Conservation (phyloP, 2,329 filamentous ascomycete genomes). For the Plenodomus biglobosus region DNA sequence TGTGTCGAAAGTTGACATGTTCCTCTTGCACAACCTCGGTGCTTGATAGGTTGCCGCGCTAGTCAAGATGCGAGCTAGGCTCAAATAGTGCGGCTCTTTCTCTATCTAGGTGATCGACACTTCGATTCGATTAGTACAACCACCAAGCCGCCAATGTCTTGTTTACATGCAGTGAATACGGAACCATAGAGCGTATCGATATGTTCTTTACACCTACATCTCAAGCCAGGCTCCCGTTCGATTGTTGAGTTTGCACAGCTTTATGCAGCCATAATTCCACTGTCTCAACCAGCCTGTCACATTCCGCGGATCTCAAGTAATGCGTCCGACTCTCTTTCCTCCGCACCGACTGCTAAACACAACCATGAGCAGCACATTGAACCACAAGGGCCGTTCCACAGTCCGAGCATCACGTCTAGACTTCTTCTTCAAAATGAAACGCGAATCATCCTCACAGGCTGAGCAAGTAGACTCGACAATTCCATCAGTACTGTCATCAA, state of each 20-base stretch:
- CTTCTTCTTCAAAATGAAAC: constrained; percentile 5
- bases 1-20: not conserved
- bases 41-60: not conserved
- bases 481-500: constrained; percentile 1
- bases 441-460: not conserved
- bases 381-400: constrained; percentile 5
- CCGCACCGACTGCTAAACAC: not conserved
- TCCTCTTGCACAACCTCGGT: too few species aligned
- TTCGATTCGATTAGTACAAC: not conserved
- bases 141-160: not conserved
- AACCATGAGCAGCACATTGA: constrained; percentile 8
- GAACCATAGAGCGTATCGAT: not conserved
- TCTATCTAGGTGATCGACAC: not conserved
- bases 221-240: not conserved
- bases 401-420: constrained; percentile 2
- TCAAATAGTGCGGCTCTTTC: not conserved
- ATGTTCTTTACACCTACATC: not conserved
- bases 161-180: not conserved
- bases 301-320: too few species aligned
- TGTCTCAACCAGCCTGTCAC: too few species aligned
- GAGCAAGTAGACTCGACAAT: constrained; percentile 8
- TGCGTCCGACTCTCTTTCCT: not conserved
- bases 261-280: not conserved
- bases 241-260: not conserved
- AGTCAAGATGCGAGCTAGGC: not conserved